Conservation (phyloP, 306 rosid genomes). For the Vicia villosa region DNA sequence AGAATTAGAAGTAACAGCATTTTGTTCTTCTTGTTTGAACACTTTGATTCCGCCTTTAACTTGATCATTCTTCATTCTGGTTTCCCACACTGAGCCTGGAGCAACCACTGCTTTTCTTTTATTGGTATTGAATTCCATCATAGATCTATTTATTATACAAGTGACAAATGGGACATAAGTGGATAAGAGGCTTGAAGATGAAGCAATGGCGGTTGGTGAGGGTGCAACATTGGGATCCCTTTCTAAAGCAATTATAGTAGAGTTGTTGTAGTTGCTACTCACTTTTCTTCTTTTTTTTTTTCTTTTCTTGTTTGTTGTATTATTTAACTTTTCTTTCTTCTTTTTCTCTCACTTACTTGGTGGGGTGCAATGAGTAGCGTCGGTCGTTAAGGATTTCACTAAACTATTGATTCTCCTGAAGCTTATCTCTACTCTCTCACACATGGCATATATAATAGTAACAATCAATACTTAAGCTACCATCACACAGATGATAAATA, state of each 20-base stretch:
- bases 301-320: no score
- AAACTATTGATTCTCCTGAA: no score
- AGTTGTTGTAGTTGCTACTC: neutral
- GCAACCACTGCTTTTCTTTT: constrained; percentile 54
- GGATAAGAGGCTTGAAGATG: constrained; percentile 56
- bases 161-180: constrained; percentile 41
- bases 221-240: constrained; percentile 59
- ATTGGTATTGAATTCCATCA: constrained; percentile 60
- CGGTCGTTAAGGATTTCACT: no score
- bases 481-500: no score
- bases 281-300: neutral
- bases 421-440: no score
- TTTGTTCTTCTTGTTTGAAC: constrained; percentile 56
- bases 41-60: constrained; percentile 80
- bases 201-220: constrained; percentile 78
- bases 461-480: no score
- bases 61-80: constrained; percentile 78
- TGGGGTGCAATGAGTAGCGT: no score
- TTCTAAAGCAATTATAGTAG: constrained; percentile 42
- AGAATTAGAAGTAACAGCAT: neutral
- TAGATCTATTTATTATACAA: neutral
- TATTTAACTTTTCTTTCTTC: no score
- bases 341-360: no score
- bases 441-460: no score
- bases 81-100: constrained; percentile 91